Base-by-base conservation (phyloP, 352 stramenopile genomes). In the Pythium sp. region DNA sequence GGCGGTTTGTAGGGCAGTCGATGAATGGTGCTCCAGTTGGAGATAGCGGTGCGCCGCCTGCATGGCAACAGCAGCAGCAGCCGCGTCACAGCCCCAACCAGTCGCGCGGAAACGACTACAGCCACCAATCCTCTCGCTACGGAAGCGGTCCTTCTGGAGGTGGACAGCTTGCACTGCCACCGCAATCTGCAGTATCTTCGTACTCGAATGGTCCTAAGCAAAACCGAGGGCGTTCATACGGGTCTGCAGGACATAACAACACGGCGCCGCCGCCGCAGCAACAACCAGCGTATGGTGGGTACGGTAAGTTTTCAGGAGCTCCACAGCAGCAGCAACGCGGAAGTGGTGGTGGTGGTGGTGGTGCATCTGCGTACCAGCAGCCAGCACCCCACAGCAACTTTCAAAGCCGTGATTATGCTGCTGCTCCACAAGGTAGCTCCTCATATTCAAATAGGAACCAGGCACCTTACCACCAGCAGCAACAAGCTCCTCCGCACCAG, bases 381-480 rank as follows among this genome's bases (percentile, higher is more conserved):
- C 28, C 55, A n/a, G 38, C 43, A 32, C 56, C 62, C 5, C 51
- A 57, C 34, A 62, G 28, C 32, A 54, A 12, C 53, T 68, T 43
- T 22, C 63, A 62, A 43, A 56, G 53, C 24, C 38, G 64, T 65
- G 64, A 70, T 46, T 70, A 70, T 51, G 41, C 38, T 46, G 43
- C 41, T 58, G 41, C 56, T 7, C 43, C 41, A 9, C 64, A 64
- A 46, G 64, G 46, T 63, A 53, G 30, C 47, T 18, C 64, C n/a
- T 70, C 64, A n/a, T 70, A 59, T 57, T 51, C 56, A 32, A 30
- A 32, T 70, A 64, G 64, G 64, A 70, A 60, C 20, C 68, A 58
- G 59, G 43, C 64, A n/a, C 68, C 65, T 4, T 71, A 77, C 47
- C 71, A 74, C 41, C 49, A 67, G 22, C 71, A 58, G 24, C 61